A percentile compares a stretch with the other conserved stretches of the same genome.
phyloP scores from a whole-genome alignment of 2,329 filamentous ascomycete genomes.

The Xylaria arbuscula region DNA sequence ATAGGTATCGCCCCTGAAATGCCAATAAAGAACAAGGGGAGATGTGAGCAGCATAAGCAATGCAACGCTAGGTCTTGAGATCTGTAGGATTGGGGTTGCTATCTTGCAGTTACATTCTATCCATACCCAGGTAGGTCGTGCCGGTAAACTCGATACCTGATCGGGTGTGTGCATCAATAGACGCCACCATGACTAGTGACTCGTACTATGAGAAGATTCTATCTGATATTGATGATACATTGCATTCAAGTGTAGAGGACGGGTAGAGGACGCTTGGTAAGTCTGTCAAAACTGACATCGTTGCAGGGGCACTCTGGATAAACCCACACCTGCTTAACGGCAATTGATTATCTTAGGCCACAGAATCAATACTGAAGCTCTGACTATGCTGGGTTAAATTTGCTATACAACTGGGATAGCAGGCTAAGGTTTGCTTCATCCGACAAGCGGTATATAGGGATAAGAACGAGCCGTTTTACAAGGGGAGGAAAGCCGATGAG shows the following conservation, averaged over 20 bases:
- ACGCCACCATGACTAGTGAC: too few species aligned
- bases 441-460: constrained; percentile 8
- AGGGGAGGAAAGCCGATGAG: background rate
- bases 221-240: background rate
- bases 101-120: background rate
- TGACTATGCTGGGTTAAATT: background rate
- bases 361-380: background rate
- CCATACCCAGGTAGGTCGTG: background rate
- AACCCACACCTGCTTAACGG: background rate
- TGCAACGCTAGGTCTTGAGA: too few species aligned
- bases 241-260: too few species aligned
- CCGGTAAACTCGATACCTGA: background rate
- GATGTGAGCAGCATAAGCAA: too few species aligned
- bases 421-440: constrained; percentile 14
- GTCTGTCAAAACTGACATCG: background rate
- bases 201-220: too few species aligned
- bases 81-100: background rate
- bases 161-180: background rate
- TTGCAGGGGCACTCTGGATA: background rate
- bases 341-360: background rate
- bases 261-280: too few species aligned
- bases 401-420: background rate
- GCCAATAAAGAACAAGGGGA: background rate
- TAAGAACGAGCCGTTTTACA: constrained; percentile 7
- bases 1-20: background rate